Evolutionary conservation across 2,329 filamentous ascomycete species (phyloP).

Genomic region (Dactylellina cionopaga): DNA sequence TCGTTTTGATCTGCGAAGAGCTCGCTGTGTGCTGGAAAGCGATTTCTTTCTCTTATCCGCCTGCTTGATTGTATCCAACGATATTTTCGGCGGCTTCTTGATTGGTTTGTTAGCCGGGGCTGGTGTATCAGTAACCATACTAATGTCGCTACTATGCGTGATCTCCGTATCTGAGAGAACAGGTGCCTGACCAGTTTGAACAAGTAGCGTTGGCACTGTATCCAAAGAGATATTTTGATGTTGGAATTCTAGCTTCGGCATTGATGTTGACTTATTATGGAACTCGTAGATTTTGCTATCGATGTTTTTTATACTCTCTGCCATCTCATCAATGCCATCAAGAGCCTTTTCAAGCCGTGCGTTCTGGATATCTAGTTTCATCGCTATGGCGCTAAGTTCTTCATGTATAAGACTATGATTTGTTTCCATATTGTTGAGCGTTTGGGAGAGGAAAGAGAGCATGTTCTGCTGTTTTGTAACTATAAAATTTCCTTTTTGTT

Average conservation of each 20-base stretch:
- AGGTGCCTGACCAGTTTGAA: neutral
- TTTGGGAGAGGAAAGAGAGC: neutral
- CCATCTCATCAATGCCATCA: too few relatives aligned
- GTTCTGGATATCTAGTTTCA: neutral
- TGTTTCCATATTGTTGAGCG: constrained; percentile 1
- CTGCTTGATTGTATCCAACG: neutral
- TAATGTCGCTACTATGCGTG: neutral
- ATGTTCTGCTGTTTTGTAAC: constrained; percentile 12
- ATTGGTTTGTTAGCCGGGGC: constrained; percentile 20
- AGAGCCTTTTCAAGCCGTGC: neutral
- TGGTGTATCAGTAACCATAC: constrained; percentile 10
- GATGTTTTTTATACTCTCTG: neutral
- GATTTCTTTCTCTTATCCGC: neutral
- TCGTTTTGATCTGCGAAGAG: constrained; percentile 11
- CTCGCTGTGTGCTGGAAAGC: neutral
- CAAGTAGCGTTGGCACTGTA: constrained; percentile 8
- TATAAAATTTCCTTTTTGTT: neutral
- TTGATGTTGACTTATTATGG: neutral
- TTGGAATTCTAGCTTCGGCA: neutral
- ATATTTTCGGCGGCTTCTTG: neutral
- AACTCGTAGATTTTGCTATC: constrained; percentile 5
- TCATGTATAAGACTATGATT: neutral
- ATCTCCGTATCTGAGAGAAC: constrained; percentile 20
- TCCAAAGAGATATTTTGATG: constrained; percentile 2
- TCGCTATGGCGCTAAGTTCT: constrained; percentile 1